Conservation (phyloP, 2,329 filamentous ascomycete species). For the Emergomyces pasteurianus region DNA sequence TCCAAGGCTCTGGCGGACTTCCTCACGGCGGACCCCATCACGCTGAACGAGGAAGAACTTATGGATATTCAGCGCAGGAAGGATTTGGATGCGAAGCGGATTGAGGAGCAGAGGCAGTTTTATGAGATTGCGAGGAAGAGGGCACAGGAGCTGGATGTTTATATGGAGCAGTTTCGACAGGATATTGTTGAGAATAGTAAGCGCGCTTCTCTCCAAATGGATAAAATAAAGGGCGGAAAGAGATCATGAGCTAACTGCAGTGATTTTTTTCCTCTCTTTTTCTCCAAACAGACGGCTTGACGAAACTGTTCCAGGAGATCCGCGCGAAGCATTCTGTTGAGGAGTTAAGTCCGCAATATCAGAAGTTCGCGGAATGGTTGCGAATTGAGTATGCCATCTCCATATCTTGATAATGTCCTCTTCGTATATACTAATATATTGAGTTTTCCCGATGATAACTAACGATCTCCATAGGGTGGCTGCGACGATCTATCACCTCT, state of each 20-base stretch:
- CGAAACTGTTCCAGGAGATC: conserved; percentile 86
- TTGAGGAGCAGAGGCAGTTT: conserved; percentile 87
- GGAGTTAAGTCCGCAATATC: conserved; percentile 86
- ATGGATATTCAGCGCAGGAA: conserved; percentile 71
- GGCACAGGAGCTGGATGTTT: conserved; percentile 85
- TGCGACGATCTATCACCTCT: conserved; percentile 91
- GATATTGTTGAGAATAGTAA: conserved; percentile 61
- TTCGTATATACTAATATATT: no score
- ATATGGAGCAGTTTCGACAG: conserved; percentile 75
- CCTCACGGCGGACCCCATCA: conserved; percentile 59
- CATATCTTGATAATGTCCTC: no score
- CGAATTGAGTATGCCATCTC: conserved; percentile 59
- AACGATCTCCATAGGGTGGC: conserved; percentile 48
- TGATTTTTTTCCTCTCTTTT: background rate
- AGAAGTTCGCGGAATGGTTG: conserved; percentile 97
- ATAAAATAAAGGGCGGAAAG: conserved; percentile 20
- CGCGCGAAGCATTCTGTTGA: conserved; percentile 76
- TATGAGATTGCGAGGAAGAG: conserved; percentile 89
- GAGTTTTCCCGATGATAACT: no score
- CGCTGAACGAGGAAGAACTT: conserved; percentile 67
- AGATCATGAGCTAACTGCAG: background rate
- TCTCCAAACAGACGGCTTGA: conserved; percentile 57
- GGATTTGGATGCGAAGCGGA: conserved; percentile 69
- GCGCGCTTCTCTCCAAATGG: conserved; percentile 26
- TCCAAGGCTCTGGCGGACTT: conserved; percentile 81